Conservation (phyloP, 768 basidiomycete species). For the Exidia glandulosa region DNA sequence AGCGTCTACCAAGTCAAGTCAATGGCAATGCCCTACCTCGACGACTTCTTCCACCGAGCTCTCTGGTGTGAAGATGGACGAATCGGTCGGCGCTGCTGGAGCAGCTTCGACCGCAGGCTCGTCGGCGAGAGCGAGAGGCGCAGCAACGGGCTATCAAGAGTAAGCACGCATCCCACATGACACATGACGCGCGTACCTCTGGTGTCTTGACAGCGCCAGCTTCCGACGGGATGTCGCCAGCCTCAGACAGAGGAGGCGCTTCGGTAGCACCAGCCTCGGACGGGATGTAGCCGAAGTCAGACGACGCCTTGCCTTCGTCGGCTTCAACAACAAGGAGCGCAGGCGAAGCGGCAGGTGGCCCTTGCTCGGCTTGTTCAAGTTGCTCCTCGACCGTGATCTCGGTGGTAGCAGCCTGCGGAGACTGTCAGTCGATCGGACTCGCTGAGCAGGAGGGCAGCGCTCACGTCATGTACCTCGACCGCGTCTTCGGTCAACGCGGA, state of each 20-base stretch:
- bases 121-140: neutral
- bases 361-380: neutral
- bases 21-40: neutral
- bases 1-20: neutral
- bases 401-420: neutral
- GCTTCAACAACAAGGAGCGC: neutral
- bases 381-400: neutral
- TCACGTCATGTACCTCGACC: neutral
- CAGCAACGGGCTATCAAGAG: neutral
- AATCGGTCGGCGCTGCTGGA: neutral
- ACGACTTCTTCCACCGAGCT: neutral
- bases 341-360: neutral
- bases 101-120: neutral
- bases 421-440: neutral
- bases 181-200: neutral
- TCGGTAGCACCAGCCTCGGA: neutral
- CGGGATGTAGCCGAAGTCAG: neutral
- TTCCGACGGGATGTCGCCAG: neutral
- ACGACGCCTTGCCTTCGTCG: neutral
- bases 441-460: neutral
- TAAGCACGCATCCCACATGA: neutral
- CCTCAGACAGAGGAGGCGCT: neutral
- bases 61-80: neutral
- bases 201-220: neutral
- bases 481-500: neutral